Conservation (phyloP, 1,139 yeast species). For the Blastobotrys elegans region DNA sequence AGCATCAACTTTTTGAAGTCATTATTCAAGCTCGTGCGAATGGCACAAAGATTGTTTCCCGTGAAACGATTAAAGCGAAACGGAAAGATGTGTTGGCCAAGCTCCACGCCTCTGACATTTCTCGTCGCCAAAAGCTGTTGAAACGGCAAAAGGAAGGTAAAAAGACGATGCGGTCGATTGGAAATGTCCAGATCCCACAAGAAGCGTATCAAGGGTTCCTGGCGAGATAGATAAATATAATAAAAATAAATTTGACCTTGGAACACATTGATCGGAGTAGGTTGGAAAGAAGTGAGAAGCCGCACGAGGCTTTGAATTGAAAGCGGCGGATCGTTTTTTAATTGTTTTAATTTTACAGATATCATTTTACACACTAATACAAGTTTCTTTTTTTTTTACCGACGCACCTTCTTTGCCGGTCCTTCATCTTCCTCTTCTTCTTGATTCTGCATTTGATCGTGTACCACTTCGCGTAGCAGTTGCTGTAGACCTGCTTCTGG, state of each 20-base stretch:
- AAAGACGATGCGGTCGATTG: constrained; percentile 73
- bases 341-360: background rate
- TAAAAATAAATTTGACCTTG: background rate
- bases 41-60: constrained; percentile 71
- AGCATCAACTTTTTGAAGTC: constrained; percentile 84
- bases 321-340: too few relatives aligned
- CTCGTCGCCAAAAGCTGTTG: constrained; percentile 81
- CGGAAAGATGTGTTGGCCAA: constrained; percentile 90
- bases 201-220: constrained; percentile 58
- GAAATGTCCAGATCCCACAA: constrained; percentile 70
- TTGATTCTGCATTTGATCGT: constrained; percentile 37
- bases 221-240: constrained; percentile 17
- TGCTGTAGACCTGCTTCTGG: constrained; percentile 73
- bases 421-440: constrained; percentile 1
- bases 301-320: too few relatives aligned
- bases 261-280: constrained; percentile 1
- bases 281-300: background rate
- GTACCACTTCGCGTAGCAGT: constrained; percentile 60
- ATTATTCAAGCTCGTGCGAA: constrained; percentile 84
- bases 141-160: constrained; percentile 93
- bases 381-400: background rate
- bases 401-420: constrained; percentile 2
- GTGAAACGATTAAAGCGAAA: constrained; percentile 91
- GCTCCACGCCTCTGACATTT: constrained; percentile 89
- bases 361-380: background rate